These are phyloP conservation scores for Aspergillus cavernicola DNA, from an alignment of 495 filamentous ascomycete genomes.

Conservation along the genomic window DNA sequence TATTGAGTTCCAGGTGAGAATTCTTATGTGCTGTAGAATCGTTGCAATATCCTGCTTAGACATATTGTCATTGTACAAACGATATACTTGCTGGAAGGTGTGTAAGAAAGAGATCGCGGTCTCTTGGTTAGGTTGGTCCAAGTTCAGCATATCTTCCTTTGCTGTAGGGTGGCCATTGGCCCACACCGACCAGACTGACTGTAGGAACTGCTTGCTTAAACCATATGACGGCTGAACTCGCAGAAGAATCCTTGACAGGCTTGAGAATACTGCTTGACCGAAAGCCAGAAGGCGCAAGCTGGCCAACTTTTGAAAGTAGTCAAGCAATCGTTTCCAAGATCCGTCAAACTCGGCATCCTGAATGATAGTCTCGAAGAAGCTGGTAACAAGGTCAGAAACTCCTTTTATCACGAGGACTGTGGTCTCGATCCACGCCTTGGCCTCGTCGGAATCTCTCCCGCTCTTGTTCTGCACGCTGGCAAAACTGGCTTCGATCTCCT, in stretches of 20 bases:
- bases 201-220: conserved; percentile 54
- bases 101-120: conserved; percentile 75
- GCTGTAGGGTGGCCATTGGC: conserved; percentile 54
- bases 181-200: conserved; percentile 73
- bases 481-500: conserved; percentile 36
- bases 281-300: conserved; percentile 61
- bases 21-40: conserved; percentile 50
- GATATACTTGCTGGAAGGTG: conserved; percentile 73
- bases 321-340: conserved; percentile 68
- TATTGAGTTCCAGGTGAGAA: conserved; percentile 66
- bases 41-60: conserved; percentile 53
- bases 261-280: conserved; percentile 67
- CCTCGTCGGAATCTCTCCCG: conserved; percentile 26
- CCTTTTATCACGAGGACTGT: conserved; percentile 70
- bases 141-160: conserved; percentile 43
- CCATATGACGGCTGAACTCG: conserved; percentile 43
- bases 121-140: conserved; percentile 61
- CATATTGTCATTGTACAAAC: conserved; percentile 65
- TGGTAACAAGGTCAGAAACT: conserved; percentile 61
- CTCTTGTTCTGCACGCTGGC: conserved; percentile 20
- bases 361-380: conserved; percentile 60
- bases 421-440: conserved; percentile 69
- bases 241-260: conserved; percentile 62
- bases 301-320: conserved; percentile 58
- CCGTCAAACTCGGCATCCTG: conserved; percentile 53